Evolutionary conservation across 306 rosid species (phyloP), one percentile per base, ranked within the genome.

Genomic region (Pyrus pyrifolia): DNA sequence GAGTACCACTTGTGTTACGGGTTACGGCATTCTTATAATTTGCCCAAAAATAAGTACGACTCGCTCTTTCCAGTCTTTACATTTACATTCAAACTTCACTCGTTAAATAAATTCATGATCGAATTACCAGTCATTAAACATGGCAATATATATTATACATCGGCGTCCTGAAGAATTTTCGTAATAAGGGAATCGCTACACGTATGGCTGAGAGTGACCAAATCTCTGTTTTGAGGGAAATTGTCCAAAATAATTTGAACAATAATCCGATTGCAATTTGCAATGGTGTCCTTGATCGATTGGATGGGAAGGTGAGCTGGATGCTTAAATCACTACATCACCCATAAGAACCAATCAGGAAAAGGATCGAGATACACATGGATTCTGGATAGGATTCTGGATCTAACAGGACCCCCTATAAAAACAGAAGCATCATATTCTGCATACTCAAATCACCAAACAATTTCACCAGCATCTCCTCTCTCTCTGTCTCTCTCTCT

Each of bases 301-400:
- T 42, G 68, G 61, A 17, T 18, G 22, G 52, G 22, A 59, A 31
- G 11, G 23, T 77, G 46, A 68, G 74, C 23, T 58, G 45, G 75
- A 77, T 59, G 33, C 68, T 68, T 58, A 17, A 53, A 67, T 35
- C 80, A 12, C 51, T 14, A 13, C 33, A 64, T 17, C 68, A 22
- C 69, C 70, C 70, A 33, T 33, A 5, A 33, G 21, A 49, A 70
- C 81, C 81, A 78, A 62, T 78, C 76, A 62, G 76, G 29, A 35
- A 23, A 31, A 23, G 44, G 71, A 23, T 62, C 66, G 35, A 70
- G 61, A 62, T 78, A 49, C 52, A 22, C 31, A 49, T 29, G 61
- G 76, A 78, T 61, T 70, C 12, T 58, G 60, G 72, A 71, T 64
- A 72, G 71, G 67, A 23, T 51, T 55, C 27, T 72, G 49, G 73